Evolutionary conservation across 768 basidiomycete genomes (phyloP), one percentile per base, ranked within the genome.

Genomic region (Amanita thiersii): DNA sequence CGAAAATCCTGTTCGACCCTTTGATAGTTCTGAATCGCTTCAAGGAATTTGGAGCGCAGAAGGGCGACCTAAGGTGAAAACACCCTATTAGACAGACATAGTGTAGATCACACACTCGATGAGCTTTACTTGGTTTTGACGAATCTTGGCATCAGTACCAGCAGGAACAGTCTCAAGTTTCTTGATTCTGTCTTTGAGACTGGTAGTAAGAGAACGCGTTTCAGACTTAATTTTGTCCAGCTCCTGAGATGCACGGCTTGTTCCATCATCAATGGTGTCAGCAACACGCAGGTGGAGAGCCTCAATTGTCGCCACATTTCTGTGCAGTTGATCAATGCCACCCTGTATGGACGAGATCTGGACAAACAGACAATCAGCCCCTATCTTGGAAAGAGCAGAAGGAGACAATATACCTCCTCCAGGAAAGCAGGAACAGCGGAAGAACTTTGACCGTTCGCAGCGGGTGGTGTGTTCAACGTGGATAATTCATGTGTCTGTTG

Each of bases 21-120:
- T 56, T 86, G 87, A 57, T 85, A 89, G 44, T 76, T 77, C 55
- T 86, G 86, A 36, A 89, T 72, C 0, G 77, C 76, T 47, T 87
- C 86, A 35, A 81, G 55, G 46, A 89, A 88, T 55, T 81, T 86
- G 18, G 69, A 65, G 47, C 80, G 79, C 26, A 83, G 65, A 15
- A 79, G 53, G 1, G 66, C 67, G 28, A 74, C 69, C 82, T 86
- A 48, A n/a, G 24, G 39, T 33, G 10, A 3, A 6, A 37, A 21
- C 40, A 15, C 26, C 21, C 28, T 14, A 10, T 29, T 3, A 40
- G 12, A 33, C 9, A 14, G 4, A 37, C 8, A 20, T 18, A 18
- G n/a, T 5, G 20, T 6, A n/a, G 12, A 5, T 14, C 5, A 41
- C 9, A 19, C 26, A 10, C 28, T 34, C 3, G 9, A 28, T 11